These are phyloP conservation scores for Pyronema domesticum DNA, from an alignment of 495 filamentous ascomycete genomes.

Conservation along the genomic window DNA sequence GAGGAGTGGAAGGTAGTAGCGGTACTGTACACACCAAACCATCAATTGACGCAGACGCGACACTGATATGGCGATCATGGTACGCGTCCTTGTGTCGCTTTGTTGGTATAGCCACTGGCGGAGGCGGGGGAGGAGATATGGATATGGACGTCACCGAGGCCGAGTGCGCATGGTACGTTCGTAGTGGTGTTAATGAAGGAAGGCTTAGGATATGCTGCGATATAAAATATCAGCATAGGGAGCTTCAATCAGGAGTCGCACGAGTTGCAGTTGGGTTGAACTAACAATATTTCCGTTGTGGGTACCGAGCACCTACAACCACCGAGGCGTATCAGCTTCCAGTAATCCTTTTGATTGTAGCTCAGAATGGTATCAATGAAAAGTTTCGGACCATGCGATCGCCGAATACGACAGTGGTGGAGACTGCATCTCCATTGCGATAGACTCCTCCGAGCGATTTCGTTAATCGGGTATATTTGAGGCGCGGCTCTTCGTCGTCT, in stretches of 20 bases:
- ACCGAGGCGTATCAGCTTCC: slow-evolving; percentile 7
- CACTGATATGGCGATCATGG: slow-evolving; percentile 38
- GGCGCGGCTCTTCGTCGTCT: slow-evolving; percentile 84
- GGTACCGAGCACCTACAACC: slow-evolving; percentile 63
- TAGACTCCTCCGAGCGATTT: slow-evolving; percentile 63
- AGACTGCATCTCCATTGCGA: slow-evolving; percentile 85
- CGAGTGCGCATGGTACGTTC: slow-evolving; percentile 76
- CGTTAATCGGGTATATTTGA: slow-evolving; percentile 82
- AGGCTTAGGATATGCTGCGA: slow-evolving; percentile 66
- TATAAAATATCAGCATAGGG: background rate
- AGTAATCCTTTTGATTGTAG: background rate
- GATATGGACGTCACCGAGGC: slow-evolving; percentile 80
- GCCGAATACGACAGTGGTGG: slow-evolving; percentile 68
- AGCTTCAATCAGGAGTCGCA: background rate
- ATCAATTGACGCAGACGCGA: slow-evolving; percentile 86
- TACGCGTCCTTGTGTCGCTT: slow-evolving; percentile 31
- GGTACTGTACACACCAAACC: slow-evolving; percentile 84
- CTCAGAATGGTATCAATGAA: background rate
- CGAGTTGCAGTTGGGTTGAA: slow-evolving; percentile 7
- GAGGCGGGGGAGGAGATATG: slow-evolving; percentile 70
- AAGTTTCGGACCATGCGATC: slow-evolving; percentile 61
- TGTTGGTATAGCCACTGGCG: slow-evolving; percentile 41
- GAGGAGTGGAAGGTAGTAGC: slow-evolving; percentile 44
- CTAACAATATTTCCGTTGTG: slow-evolving; percentile 94
- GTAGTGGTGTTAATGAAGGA: slow-evolving; percentile 58